A percentile compares a stretch with the other conserved stretches of the same genome.
These are phyloP conservation scores for Mycena maculata DNA, from an alignment of 768 basidiomycete genomes.

Conservation along the genomic window DNA sequence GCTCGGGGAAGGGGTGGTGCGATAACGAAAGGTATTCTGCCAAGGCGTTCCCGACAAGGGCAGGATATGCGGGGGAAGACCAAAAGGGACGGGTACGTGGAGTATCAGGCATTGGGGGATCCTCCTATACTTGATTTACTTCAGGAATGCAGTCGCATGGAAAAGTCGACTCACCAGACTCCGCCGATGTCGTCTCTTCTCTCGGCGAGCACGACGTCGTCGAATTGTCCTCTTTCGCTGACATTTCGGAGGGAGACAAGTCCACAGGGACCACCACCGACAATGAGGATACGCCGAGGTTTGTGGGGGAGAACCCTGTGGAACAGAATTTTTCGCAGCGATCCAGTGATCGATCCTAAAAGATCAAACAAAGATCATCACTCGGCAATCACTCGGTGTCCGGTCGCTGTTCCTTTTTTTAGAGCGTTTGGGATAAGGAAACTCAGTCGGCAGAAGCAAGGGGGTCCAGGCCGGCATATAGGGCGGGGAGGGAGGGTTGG, in stretches of 20 bases:
- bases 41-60: conserved; percentile 49
- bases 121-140: conserved; percentile 24
- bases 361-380: too few species aligned
- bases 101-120: conserved; percentile 1
- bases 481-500: too few species aligned
- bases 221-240: conserved; percentile 52
- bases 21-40: conserved; percentile 47
- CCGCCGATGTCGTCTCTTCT: conserved; percentile 62
- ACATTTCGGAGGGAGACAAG: conserved; percentile 63
- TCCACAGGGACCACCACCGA: conserved; percentile 62
- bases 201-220: conserved; percentile 60
- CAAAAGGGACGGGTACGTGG: conserved; percentile 31
- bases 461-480: too few species aligned
- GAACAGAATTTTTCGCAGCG: too few species aligned
- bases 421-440: too few species aligned
- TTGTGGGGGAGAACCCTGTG: conserved; percentile 6
- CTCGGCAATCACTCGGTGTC: too few species aligned
- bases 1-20: conserved; percentile 42
- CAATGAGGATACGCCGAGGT: conserved; percentile 52
- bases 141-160: too few species aligned
- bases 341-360: too few species aligned
- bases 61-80: conserved; percentile 47
- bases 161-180: conserved; percentile 52
- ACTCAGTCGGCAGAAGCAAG: too few species aligned
- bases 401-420: too few species aligned